Evolutionary conservation across 371 early-diverging fungal species (phyloP).

Genomic region (Mucor plumbeus): DNA sequence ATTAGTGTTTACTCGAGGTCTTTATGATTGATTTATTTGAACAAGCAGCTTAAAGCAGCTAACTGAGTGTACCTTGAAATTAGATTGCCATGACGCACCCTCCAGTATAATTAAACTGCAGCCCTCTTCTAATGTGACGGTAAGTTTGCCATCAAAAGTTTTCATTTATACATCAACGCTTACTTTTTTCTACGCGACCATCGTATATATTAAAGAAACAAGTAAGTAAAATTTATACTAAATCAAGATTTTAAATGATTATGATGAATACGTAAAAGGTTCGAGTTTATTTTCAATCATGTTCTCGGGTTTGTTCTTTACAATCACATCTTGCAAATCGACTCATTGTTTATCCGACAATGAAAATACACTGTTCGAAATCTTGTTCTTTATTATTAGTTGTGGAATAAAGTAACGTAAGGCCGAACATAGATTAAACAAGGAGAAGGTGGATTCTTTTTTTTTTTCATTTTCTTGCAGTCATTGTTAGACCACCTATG

Average conservation of each 20-base stretch:
- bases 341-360: conserved; percentile 5
- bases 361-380: conserved; percentile 45
- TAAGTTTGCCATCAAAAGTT: not conserved
- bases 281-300: conserved; percentile 24
- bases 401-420: conserved; percentile 44
- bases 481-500: conserved; percentile 47
- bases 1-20: not conserved
- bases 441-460: not conserved
- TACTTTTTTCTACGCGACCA: not conserved
- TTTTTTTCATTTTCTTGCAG: conserved; percentile 12
- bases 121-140: not conserved
- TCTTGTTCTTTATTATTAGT: conserved; percentile 48
- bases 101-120: not conserved
- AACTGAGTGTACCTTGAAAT: too few species aligned
- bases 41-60: not conserved
- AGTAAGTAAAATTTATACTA: not conserved
- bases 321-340: conserved; percentile 4
- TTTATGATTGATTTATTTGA: not conserved
- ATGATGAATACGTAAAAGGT: conserved; percentile 53
- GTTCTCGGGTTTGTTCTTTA: conserved; percentile 16
- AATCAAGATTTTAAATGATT: not conserved
- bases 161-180: not conserved
- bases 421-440: conserved; percentile 54
- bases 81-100: too few species aligned
- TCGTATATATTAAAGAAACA: not conserved